Conservation (phyloP, 164 flowering plant genomes). For the Houttuynia cordata region DNA sequence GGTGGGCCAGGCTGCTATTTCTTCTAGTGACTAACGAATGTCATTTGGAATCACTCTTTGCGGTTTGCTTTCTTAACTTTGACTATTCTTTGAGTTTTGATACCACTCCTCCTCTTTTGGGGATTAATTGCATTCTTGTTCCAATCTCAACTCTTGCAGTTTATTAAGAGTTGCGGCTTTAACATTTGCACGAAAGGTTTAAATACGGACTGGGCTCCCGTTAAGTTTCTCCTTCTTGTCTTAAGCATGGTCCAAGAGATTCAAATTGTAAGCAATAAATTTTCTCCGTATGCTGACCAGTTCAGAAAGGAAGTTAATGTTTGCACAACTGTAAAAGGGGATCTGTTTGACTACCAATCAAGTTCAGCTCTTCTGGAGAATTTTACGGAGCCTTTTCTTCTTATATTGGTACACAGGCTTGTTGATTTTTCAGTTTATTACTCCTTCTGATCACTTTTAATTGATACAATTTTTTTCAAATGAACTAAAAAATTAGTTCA, state of each 20-base stretch:
- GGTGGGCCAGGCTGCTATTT: constrained; percentile 82
- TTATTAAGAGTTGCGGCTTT: constrained; percentile 37
- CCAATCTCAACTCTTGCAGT: constrained; percentile 32
- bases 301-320: constrained; percentile 12
- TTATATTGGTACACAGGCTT: constrained; percentile 42
- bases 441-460: no score
- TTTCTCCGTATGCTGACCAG: constrained; percentile 11
- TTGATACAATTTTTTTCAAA: no score
- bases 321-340: constrained; percentile 10
- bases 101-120: not conserved
- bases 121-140: not conserved
- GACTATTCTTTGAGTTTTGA: not conserved
- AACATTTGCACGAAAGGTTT: constrained; percentile 22
- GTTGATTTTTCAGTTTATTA: not conserved
- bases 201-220: constrained; percentile 22
- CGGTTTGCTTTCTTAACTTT: constrained; percentile 26
- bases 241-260: constrained; percentile 61
- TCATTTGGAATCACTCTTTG: constrained; percentile 34
- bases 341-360: constrained; percentile 11
- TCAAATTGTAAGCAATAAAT: constrained; percentile 29
- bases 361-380: constrained; percentile 19
- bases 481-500: no score
- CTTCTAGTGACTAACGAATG: constrained; percentile 39
- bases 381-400: constrained; percentile 23
- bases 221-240: constrained; percentile 56